Conservation (phyloP, 2,329 filamentous ascomycete species). For the Pyrenochaeta sp. region DNA sequence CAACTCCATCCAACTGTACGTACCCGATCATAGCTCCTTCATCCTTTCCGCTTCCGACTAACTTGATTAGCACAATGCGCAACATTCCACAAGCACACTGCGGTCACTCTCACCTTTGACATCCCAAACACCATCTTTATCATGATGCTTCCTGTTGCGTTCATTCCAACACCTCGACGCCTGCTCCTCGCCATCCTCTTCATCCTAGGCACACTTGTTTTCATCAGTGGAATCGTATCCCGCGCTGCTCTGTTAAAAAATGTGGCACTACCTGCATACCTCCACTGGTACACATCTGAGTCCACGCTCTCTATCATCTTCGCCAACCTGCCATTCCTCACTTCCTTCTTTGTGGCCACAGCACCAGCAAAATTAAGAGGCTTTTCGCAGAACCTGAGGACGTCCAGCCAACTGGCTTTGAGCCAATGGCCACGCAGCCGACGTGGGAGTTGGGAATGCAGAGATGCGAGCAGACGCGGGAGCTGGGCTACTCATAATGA, state of each 20-base stretch:
- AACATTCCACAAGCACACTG: constrained; percentile 28
- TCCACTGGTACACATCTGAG: constrained; percentile 28
- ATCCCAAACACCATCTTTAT: constrained; percentile 24
- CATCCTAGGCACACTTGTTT: constrained; percentile 22
- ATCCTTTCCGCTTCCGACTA: background rate
- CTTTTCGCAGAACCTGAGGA: constrained; percentile 16
- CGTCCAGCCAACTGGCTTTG: constrained; percentile 17
- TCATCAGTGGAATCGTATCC: constrained; percentile 24
- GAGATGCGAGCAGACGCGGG: background rate
- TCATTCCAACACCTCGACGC: constrained; percentile 39
- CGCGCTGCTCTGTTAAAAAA: constrained; percentile 21
- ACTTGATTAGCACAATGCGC: constrained; percentile 23
- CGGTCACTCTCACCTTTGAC: constrained; percentile 21
- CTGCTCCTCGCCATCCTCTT: constrained; percentile 31
- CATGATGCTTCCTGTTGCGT: constrained; percentile 32
- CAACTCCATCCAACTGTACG: constrained; percentile 16
- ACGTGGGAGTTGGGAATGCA: constrained; percentile 3
- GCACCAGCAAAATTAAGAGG: constrained; percentile 22
- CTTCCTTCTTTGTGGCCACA: constrained; percentile 27
- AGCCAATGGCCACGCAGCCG: constrained; percentile 26
- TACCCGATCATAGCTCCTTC: background rate
- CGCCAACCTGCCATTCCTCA: constrained; percentile 41
- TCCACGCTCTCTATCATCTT: constrained; percentile 27
- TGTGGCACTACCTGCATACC: constrained; percentile 5
- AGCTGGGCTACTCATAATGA: background rate